phyloP scores from a whole-genome alignment of 2,329 filamentous ascomycete species.

The Septoria linicola region DNA sequence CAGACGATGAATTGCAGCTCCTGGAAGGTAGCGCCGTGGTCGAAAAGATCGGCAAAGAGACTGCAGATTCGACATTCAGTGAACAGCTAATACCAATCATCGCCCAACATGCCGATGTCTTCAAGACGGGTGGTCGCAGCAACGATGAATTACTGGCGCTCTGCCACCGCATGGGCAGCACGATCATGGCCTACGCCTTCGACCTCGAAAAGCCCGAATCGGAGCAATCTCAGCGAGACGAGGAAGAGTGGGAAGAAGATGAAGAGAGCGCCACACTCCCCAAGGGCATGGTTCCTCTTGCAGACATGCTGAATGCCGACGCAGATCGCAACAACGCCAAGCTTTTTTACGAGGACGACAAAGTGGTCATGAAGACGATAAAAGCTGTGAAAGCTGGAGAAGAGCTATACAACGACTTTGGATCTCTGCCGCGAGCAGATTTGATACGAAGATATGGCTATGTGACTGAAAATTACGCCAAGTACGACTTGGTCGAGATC shows the following conservation, averaged over 20 bases:
- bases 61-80: conserved; percentile 69
- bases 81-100: conserved; percentile 56
- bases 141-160: conserved; percentile 53
- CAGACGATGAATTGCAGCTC: conserved; percentile 63
- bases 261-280: conserved; percentile 40
- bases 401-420: conserved; percentile 87
- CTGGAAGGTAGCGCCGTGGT: conserved; percentile 77
- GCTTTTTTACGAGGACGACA: conserved; percentile 59
- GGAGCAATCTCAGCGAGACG: conserved; percentile 58
- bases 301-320: conserved; percentile 86
- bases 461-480: conserved; percentile 71
- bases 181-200: conserved; percentile 92
- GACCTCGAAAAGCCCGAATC: conserved; percentile 61
- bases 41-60: conserved; percentile 70
- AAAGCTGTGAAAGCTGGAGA: conserved; percentile 67
- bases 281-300: conserved; percentile 88
- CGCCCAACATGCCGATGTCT: conserved; percentile 39
- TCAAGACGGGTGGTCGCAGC: conserved; percentile 43
- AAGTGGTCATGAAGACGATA: conserved; percentile 69
- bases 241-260: conserved; percentile 46
- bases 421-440: conserved; percentile 77
- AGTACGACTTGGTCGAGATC: conserved; percentile 81
- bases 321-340: conserved; percentile 75
- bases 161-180: conserved; percentile 79
- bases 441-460: conserved; percentile 84